phyloP scores from a whole-genome alignment of 2,329 filamentous ascomycete species.

The Colletotrichum godetiae region DNA sequence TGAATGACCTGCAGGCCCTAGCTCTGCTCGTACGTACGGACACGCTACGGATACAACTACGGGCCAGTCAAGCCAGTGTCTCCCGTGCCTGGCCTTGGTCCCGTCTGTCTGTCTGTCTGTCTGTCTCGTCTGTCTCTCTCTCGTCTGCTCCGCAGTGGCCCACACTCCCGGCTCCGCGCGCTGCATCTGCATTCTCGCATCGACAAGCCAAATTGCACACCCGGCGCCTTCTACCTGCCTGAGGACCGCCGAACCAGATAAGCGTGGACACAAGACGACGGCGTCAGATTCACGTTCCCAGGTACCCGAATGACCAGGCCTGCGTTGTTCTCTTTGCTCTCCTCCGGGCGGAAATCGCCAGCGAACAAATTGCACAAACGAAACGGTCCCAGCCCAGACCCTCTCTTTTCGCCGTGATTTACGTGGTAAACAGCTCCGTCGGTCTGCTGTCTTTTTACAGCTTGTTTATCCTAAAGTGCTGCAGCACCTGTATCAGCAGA shows the following conservation, averaged over 20 bases:
- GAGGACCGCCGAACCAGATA: not conserved
- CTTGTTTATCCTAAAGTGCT: not conserved
- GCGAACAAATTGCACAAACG: conserved; percentile 12
- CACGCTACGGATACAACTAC: conserved; percentile 1
- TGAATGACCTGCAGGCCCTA: conserved; percentile 6
- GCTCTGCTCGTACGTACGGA: not conserved
- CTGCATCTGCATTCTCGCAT: conserved; percentile 28
- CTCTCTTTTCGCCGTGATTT: not conserved
- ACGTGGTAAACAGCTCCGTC: not conserved
- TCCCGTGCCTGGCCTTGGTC: conserved; percentile 22
- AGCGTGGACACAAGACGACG: conserved; percentile 1
- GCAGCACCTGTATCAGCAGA: not conserved
- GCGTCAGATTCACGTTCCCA: conserved; percentile 12
- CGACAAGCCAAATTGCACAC: conserved; percentile 9
- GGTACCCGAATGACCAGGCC: conserved; percentile 4
- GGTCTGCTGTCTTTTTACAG: not conserved
- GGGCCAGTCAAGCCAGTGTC: not conserved
- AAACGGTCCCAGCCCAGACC: conserved; percentile 14
- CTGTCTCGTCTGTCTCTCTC: not conserved
- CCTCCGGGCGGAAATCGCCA: not conserved
- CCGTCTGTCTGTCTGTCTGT: not conserved
- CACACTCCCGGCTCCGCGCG: conserved; percentile 32
- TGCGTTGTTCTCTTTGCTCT: not conserved
- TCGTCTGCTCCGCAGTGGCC: conserved; percentile 21
- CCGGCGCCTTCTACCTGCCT: conserved; percentile 10